These are phyloP conservation scores for Rhodotorula graminis DNA, from an alignment of 768 basidiomycete genomes.

Conservation along the genomic window DNA sequence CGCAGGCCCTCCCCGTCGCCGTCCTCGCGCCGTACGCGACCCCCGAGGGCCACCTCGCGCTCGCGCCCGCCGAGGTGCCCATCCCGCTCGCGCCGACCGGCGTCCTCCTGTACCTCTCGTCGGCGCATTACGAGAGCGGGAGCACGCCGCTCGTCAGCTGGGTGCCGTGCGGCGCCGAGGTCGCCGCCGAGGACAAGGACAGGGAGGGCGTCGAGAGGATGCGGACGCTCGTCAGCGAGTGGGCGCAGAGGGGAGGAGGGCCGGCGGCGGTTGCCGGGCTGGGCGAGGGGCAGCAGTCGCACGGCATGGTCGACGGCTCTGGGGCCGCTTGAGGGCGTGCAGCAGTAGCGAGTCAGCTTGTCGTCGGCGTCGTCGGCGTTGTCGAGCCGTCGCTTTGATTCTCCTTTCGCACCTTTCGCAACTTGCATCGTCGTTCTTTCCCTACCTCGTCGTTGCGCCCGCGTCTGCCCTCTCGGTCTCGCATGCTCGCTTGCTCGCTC, in stretches of 20 bases:
- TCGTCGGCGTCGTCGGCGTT: no score
- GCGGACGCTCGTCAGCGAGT: slow-evolving; percentile 1
- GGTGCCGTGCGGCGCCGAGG: slow-evolving; percentile 15
- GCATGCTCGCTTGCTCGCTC: no score
- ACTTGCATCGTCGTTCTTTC: no score
- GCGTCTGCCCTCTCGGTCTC: no score
- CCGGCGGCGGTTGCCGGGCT: background rate
- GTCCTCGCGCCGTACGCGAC: background rate
- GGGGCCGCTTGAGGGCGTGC: no score
- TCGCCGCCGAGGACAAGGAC: background rate
- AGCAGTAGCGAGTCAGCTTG: no score
- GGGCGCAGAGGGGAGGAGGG: slow-evolving; percentile 8
- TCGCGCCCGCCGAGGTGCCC: background rate
- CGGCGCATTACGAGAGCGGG: slow-evolving; percentile 30
- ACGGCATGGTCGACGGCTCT: no score
- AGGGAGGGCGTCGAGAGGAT: slow-evolving; percentile 18
- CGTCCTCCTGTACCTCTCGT: slow-evolving; percentile 21
- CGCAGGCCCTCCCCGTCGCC: no score
- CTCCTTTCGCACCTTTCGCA: no score
- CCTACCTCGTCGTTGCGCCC: no score
- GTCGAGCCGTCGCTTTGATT: no score
- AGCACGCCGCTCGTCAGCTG: slow-evolving; percentile 26
- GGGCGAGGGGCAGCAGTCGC: background rate
- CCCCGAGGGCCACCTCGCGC: background rate
- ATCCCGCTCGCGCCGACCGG: slow-evolving; percentile 18